These are phyloP conservation scores for Cucumis melo DNA, from an alignment of 306 rosid genomes.

Conservation along the genomic window DNA sequence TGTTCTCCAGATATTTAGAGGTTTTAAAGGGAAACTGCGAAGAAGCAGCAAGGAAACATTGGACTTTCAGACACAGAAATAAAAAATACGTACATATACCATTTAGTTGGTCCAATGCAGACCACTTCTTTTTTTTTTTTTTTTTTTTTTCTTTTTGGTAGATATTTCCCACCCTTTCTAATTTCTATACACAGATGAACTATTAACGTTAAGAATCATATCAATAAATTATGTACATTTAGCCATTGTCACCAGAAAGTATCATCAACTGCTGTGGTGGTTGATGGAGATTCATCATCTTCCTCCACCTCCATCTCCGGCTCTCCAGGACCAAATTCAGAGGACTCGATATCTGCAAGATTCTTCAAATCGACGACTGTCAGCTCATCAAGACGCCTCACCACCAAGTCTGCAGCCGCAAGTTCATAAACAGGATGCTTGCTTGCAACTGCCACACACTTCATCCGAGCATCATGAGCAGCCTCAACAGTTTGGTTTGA, in stretches of 20 bases:
- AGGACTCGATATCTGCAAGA: conserved; percentile 56
- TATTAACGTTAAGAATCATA: conserved; percentile 52
- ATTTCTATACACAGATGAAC: conserved; percentile 27
- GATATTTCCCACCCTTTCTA: conserved; percentile 15
- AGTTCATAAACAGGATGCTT: conserved; percentile 94
- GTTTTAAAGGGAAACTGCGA: neutral
- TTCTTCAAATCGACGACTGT: conserved; percentile 87
- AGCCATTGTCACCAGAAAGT: conserved; percentile 48
- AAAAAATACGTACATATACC: conserved; percentile 28
- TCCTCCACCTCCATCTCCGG: conserved; percentile 64
- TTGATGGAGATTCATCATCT: conserved; percentile 30
- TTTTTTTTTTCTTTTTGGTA: too few relatives aligned
- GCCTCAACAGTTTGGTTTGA: conserved; percentile 93
- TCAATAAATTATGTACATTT: conserved; percentile 50
- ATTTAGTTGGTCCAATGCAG: conserved; percentile 40
- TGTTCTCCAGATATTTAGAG: neutral
- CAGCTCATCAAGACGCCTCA: conserved; percentile 68
- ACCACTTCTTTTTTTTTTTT: conserved; percentile 17
- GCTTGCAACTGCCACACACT: conserved; percentile 97
- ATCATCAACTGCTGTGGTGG: conserved; percentile 37
- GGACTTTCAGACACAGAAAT: neutral
- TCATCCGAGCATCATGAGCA: conserved; percentile 87
- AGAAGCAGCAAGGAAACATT: neutral
- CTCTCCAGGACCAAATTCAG: conserved; percentile 58
- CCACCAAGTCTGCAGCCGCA: conserved; percentile 84